These are phyloP conservation scores for Polyplosphaeria fusca DNA, from an alignment of 495 filamentous ascomycete genomes.

Conservation along the genomic window DNA sequence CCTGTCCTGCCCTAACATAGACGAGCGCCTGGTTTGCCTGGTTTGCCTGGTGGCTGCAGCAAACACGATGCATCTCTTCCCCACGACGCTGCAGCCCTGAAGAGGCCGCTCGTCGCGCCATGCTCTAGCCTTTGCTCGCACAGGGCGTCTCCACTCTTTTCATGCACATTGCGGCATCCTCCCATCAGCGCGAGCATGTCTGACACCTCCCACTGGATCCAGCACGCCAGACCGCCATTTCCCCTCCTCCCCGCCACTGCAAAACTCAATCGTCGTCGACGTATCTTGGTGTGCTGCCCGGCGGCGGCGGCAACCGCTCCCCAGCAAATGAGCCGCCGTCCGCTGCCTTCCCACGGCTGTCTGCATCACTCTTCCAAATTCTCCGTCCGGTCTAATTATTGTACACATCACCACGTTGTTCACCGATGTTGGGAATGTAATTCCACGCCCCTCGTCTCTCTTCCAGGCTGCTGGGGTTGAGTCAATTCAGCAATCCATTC, in stretches of 20 bases:
- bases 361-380: neutral
- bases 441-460: neutral
- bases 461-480: constrained; percentile 4
- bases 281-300: neutral
- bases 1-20: too few relatives aligned
- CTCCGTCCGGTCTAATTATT: constrained; percentile 2
- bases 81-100: too few relatives aligned
- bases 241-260: neutral
- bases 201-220: constrained; percentile 10
- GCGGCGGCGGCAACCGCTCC: neutral
- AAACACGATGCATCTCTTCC: too few relatives aligned
- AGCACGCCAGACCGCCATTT: constrained; percentile 23
- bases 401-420: constrained; percentile 20
- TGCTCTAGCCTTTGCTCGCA: too few relatives aligned
- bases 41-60: too few relatives aligned
- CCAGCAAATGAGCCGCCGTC: constrained; percentile 6
- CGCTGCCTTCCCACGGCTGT: neutral
- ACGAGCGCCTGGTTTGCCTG: too few relatives aligned
- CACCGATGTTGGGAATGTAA: constrained; percentile 1
- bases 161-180: neutral
- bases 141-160: constrained; percentile 11
- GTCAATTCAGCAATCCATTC: constrained; percentile 15
- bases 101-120: too few relatives aligned
- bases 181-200: neutral
- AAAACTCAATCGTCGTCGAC: too few relatives aligned